Base-by-base conservation (phyloP, 202 grass and related monocot species). In the Carex arenaria region DNA sequence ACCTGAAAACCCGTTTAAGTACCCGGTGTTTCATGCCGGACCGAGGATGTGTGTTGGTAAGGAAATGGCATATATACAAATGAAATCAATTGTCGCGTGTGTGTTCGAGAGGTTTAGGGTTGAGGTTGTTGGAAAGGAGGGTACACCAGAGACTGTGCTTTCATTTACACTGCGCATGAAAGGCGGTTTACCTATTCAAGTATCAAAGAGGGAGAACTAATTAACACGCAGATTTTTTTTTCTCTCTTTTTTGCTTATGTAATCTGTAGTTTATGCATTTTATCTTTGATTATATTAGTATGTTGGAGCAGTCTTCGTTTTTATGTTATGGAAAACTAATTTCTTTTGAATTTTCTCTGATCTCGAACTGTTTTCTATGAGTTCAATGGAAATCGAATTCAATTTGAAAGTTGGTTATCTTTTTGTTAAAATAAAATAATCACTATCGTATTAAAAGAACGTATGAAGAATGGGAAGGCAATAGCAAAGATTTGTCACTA, bases 41-140 rank as follows among this genome's bases (percentile, higher is more conserved):
- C 92, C 86, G 1, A 51, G 92, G 80, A 94, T 92, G 92, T 92
- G 92, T 83, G 74, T 94, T 3, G 92, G 90, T 60, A 94, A 90
- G 73, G 88, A 94, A 76, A 90, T 94, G 92, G 90, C 88, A 4
- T 92, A 92, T 82, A 90, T 90, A 26, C 86, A 94, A 85, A 94
- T 92, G 90, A 94, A 94, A 61, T 89, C 85, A 36, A 84, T 94
- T 3, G 86, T 12, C 0, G 90, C 85, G 12, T 86, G 88, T 76
- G 83, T 90, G 30, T 64, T 94, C 2, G 90, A 92, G 78, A 90
- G 82, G 77, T 92, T 92, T 77, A 87, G 61, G 5, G 64, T 92
- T 40, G 52, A 28, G 67, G 78, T 69, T 28, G 61, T 82, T 26
- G 78, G 78, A 26, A 71, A 74, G 12, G 72, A 84, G 60, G 47